Percentiles rank a stretch among this genome's conserved stretches.
Evolutionary conservation across 495 filamentous ascomycete species (phyloP).

Genomic region (Aspergillus bridgeri): DNA sequence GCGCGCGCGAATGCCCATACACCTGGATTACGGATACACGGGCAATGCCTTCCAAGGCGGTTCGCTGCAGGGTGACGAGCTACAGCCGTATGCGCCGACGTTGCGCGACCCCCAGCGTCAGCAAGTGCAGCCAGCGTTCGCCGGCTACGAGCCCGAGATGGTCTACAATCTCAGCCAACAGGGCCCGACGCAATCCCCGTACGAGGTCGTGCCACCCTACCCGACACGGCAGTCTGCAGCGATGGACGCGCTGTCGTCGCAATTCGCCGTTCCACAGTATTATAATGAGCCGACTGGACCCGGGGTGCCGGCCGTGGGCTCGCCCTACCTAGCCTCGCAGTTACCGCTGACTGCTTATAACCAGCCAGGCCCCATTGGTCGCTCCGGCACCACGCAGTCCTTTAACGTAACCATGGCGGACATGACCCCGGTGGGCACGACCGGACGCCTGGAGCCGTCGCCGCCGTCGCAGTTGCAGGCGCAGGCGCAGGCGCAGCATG

Average conservation of each 20-base stretch:
- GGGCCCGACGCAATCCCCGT: constrained; percentile 61
- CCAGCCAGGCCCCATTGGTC: constrained; percentile 50
- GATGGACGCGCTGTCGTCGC: constrained; percentile 72
- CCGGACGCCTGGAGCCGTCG: constrained; percentile 30
- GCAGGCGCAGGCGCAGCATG: constrained; percentile 30
- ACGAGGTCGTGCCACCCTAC: constrained; percentile 79
- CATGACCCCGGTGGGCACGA: constrained; percentile 41
- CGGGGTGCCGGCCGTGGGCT: constrained; percentile 49
- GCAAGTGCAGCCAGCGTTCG: constrained; percentile 32
- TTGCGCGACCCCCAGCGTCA: constrained; percentile 32
- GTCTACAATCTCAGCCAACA: constrained; percentile 79
- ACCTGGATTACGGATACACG: constrained; percentile 46
- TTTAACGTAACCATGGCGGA: constrained; percentile 55
- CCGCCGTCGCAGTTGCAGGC: constrained; percentile 3
- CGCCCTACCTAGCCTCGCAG: constrained; percentile 52
- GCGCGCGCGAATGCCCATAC: constrained; percentile 31
- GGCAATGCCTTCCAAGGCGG: constrained; percentile 34
- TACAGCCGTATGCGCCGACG: constrained; percentile 44
- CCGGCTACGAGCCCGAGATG: constrained; percentile 61
- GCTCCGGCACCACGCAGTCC: constrained; percentile 46
- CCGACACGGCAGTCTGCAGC: constrained; percentile 72
- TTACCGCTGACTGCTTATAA: constrained; percentile 53
- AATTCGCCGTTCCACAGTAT: constrained; percentile 72
- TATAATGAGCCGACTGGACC: constrained; percentile 70
- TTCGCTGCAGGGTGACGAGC: constrained; percentile 41